phyloP scores from a whole-genome alignment of 192 early-diverging fungal species.

The Gryganskiella cystojenkinii region DNA sequence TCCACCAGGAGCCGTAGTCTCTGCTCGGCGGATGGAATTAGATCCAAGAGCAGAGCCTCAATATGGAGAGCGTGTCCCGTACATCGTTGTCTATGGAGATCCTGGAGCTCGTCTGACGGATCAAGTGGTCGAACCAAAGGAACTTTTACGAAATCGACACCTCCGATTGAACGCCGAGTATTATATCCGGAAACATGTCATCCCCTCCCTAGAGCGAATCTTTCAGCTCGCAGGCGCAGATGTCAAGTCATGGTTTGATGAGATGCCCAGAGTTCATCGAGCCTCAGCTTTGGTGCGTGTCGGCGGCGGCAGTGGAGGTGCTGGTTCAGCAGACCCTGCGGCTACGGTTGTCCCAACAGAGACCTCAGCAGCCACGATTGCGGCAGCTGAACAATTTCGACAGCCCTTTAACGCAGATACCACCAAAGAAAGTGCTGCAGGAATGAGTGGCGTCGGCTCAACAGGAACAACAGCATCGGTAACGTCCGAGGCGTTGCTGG shows the following conservation, averaged over 20 bases:
- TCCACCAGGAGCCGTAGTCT: conserved; percentile 81
- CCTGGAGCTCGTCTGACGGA: conserved; percentile 75
- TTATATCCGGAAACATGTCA: conserved; percentile 88
- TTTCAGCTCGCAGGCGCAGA: conserved; percentile 86
- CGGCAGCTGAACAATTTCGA: conserved; percentile 18
- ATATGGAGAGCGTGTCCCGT: conserved; percentile 91
- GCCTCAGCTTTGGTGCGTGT: conserved; percentile 54
- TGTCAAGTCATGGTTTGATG: conserved; percentile 75
- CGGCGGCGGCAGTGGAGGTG: conserved; percentile 19
- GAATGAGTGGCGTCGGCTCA: neutral
- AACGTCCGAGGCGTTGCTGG: neutral
- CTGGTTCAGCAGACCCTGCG: neutral
- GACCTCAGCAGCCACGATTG: conserved; percentile 4
- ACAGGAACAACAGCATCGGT: neutral
- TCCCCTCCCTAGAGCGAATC: conserved; percentile 81
- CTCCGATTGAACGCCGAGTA: conserved; percentile 81
- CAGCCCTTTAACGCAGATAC: neutral
- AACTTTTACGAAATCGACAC: conserved; percentile 68
- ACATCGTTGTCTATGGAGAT: conserved; percentile 82
- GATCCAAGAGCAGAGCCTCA: conserved; percentile 86
- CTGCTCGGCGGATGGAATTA: conserved; percentile 69
- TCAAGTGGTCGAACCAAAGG: conserved; percentile 75
- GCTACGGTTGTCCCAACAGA: conserved; percentile 13
- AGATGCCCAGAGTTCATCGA: conserved; percentile 73
- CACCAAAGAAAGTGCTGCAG: neutral